Conservation (phyloP, 345 rosid genomes). For the Eucalyptus pauciflora region DNA sequence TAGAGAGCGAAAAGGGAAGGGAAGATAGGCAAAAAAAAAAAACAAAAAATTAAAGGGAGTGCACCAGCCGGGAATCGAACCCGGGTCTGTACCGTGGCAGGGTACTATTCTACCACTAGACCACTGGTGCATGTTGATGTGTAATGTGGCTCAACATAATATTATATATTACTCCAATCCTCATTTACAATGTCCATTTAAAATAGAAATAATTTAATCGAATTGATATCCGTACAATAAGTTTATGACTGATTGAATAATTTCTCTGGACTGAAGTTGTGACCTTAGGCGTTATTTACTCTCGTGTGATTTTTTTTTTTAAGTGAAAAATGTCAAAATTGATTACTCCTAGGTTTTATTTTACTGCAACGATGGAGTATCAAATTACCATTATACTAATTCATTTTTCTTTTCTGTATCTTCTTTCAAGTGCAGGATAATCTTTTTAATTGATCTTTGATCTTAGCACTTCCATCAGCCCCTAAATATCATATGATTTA, state of each 20-base stretch:
- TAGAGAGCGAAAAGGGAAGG: background rate
- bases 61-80: conserved; percentile 66
- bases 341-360: background rate
- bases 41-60: fast-evolving
- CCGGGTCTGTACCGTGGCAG: conserved; percentile 73
- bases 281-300: background rate
- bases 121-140: conserved; percentile 40
- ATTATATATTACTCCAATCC: too few relatives aligned
- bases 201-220: background rate
- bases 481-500: background rate
- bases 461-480: background rate
- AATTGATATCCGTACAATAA: fast-evolving
- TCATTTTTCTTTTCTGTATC: too few relatives aligned
- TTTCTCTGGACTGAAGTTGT: background rate
- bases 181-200: too few relatives aligned
- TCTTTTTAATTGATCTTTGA: too few relatives aligned
- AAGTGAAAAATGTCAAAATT: background rate
- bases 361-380: fast-evolving
- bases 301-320: background rate
- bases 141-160: fast-evolving
- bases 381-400: too few relatives aligned
- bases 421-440: too few relatives aligned
- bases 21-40: fast-evolving
- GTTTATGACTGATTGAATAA: background rate
- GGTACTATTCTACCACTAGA: conserved; percentile 85